phyloP scores from a whole-genome alignment of 1,284 basidiomycete species.

The Naganishia sp. region DNA sequence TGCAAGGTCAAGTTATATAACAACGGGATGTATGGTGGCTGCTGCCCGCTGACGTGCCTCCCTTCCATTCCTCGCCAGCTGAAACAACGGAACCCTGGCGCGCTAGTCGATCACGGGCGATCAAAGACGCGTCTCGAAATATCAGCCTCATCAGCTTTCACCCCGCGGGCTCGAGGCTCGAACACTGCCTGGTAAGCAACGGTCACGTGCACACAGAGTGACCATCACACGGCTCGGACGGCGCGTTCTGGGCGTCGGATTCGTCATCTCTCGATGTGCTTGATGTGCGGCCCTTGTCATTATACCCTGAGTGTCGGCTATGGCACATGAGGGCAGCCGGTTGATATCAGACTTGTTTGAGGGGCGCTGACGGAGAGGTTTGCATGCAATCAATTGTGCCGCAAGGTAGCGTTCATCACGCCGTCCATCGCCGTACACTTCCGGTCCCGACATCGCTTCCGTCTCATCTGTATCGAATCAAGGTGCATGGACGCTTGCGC shows the following conservation, averaged over 20 bases:
- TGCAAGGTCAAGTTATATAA: slow-evolving; percentile 6
- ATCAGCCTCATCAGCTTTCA: slow-evolving; percentile 15
- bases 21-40: slow-evolving; percentile 5
- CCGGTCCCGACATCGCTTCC: no score
- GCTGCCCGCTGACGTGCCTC: not conserved
- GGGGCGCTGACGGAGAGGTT: no score
- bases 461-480: no score
- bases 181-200: not conserved
- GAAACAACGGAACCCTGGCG: not conserved
- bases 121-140: slow-evolving; percentile 5
- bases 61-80: not conserved
- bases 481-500: no score
- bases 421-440: no score
- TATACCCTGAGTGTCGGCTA: no score
- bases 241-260: not conserved
- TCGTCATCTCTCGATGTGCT: not conserved
- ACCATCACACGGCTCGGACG: not conserved
- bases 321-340: no score
- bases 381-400: no score
- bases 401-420: no score
- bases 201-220: not conserved
- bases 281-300: no score
- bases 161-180: no score
- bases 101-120: not conserved
- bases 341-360: no score